Evolutionary conservation across 768 basidiomycete genomes (phyloP).

Genomic region (Boletus subparvulus): DNA sequence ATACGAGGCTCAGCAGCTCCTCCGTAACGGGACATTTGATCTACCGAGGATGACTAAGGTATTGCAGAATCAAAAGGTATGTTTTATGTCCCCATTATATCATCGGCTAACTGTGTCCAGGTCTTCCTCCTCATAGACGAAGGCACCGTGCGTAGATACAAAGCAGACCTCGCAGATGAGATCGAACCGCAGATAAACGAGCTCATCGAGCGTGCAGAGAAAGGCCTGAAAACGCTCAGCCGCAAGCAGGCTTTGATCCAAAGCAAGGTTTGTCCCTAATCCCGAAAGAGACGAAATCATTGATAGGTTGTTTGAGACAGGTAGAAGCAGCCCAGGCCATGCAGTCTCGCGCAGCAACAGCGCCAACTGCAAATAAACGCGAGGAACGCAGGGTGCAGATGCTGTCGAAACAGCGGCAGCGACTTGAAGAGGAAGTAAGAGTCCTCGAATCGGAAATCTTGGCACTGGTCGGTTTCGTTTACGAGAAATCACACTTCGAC

Average conservation of each 20-base stretch:
- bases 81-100: conserved; percentile 8
- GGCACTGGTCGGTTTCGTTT: conserved; percentile 42
- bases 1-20: conserved; percentile 64
- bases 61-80: conserved; percentile 64
- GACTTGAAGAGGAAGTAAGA: conserved; percentile 61
- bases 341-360: conserved; percentile 44
- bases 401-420: conserved; percentile 63
- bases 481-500: neutral
- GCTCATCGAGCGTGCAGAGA: conserved; percentile 68
- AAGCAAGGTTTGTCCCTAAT: conserved; percentile 50
- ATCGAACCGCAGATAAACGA: conserved; percentile 80
- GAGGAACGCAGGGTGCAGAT: conserved; percentile 66
- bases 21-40: conserved; percentile 70
- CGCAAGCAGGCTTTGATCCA: conserved; percentile 63
- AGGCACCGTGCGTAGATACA: conserved; percentile 69
- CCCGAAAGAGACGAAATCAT: neutral
- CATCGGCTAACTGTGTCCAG: conserved; percentile 37
- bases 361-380: conserved; percentile 57
- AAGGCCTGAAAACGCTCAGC: conserved; percentile 57
- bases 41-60: conserved; percentile 69
- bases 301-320: conserved; percentile 32
- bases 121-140: conserved; percentile 76
- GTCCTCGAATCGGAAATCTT: conserved; percentile 63
- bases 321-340: conserved; percentile 50
- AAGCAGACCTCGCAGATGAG: conserved; percentile 72